Evolutionary conservation across 2,329 filamentous ascomycete species (phyloP), one percentile per base, ranked within the genome.

Genomic region (Xylaria sp.): DNA sequence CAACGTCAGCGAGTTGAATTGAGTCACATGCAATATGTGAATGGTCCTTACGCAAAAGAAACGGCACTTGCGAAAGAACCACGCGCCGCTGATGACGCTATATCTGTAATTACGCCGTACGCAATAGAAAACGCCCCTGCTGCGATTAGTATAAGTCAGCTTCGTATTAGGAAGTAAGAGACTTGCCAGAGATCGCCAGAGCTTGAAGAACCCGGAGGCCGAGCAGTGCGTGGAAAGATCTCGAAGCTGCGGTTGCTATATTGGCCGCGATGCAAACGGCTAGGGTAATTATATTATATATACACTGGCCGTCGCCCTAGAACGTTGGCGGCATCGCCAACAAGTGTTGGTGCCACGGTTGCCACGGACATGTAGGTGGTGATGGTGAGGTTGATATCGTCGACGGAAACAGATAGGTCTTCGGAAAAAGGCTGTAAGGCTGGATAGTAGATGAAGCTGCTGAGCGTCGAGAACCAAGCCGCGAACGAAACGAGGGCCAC

Each of bases 401-500:
- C 18, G 23, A 51, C 18, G 27, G 21, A 27, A 25, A 51, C 48
- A 13, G 48, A 51, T 16, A 51, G 23, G 10, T 27, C 48, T 51
- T 51, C 23, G 12, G 48, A 51, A 2, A 27, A 23, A 16, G 23
- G 25, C 18, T 51, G 23, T n/a, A 51, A 18, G 8, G 48, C 48
- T 12, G 21, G 48, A 10, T 51, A 51, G 23, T 51, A 51, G 5
- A 27, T 51, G 23, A 51, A 27, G 48, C 23, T 27, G 48, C 48
- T 51, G 48, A 51, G 48, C 23, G 48, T 51, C 8, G 23, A 51
- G 23, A 51, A 51, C 8, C 48, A 51, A 13, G 48, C 48, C 13
- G 48, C 48, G 48, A 51, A 51, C 6, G 44, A 21, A 3, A 44
- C 40, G 40, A 44, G 40, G 16, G 40, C 40, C 16, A 44, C 40